phyloP scores from a whole-genome alignment of 768 basidiomycete species.

The Grammothele lineata region DNA sequence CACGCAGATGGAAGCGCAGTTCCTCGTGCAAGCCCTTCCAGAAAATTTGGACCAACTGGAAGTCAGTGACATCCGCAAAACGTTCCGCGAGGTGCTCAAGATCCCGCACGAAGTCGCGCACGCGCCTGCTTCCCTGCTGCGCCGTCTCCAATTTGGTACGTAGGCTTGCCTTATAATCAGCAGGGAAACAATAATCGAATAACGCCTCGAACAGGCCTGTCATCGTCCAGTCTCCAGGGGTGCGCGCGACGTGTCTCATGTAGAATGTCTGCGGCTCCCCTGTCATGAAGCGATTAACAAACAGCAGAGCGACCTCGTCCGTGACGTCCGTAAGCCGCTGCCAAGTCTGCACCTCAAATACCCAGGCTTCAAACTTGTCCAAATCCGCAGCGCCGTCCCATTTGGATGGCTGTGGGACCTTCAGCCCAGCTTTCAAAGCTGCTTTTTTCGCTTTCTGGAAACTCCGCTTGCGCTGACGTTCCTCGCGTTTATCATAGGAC shows the following conservation, averaged over 20 bases:
- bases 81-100: conserved; percentile 18
- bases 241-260: conserved; percentile 19
- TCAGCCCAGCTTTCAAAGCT: too few relatives aligned
- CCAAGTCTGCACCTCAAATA: conserved; percentile 15
- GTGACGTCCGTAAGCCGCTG: conserved; percentile 6
- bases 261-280: conserved; percentile 16
- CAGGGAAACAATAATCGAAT: conserved; percentile 15
- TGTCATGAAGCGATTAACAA: conserved; percentile 15
- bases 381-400: conserved; percentile 17
- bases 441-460: too few relatives aligned
- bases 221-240: conserved; percentile 12
- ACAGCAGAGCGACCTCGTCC: conserved; percentile 4
- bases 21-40: conserved; percentile 12
- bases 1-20: conserved; percentile 16
- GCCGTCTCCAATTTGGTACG: not conserved
- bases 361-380: conserved; percentile 14
- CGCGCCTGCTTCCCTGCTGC: conserved; percentile 1
- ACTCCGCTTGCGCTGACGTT: too few relatives aligned
- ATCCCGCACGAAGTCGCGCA: conserved; percentile 17
- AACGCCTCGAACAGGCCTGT: conserved; percentile 8
- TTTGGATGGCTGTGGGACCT: conserved; percentile 11
- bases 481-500: too few relatives aligned
- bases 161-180: conserved; percentile 9
- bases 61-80: conserved; percentile 13
- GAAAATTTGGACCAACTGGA: conserved; percentile 10